Conservation (phyloP, 2,329 filamentous ascomycete species). For the Diaporthe humulicola region DNA sequence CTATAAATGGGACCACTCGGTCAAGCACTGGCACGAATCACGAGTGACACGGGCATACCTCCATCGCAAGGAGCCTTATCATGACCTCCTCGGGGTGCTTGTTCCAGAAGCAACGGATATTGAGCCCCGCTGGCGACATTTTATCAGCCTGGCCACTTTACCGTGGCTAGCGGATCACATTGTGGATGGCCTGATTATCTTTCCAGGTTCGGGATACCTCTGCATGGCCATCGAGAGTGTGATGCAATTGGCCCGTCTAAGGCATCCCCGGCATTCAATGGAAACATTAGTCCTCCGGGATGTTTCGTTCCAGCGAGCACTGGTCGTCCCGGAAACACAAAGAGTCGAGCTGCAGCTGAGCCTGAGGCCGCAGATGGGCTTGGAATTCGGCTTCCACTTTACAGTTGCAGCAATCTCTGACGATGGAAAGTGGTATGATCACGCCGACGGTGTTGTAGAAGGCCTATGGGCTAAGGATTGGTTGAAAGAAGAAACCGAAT, state of each 20-base stretch:
- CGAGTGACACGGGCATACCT: constrained; percentile 50
- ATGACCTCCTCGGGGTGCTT: constrained; percentile 43
- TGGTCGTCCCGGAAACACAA: constrained; percentile 23
- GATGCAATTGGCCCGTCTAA: not conserved
- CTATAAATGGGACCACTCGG: constrained; percentile 15
- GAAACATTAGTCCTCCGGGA: not conserved
- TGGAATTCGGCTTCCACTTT: not conserved
- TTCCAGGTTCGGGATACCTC: constrained; percentile 49
- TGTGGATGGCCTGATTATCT: not conserved
- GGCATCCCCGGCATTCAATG: not conserved
- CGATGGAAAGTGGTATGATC: constrained; percentile 7
- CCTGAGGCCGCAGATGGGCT: not conserved
- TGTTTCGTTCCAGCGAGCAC: not conserved
- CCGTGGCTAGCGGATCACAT: constrained; percentile 37
- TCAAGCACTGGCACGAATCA: not conserved
- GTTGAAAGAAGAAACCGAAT: not conserved
- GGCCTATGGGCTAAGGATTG: not conserved
- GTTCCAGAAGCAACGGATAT: not conserved
- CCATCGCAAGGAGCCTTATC: constrained; percentile 46
- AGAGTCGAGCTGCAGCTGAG: constrained; percentile 18
- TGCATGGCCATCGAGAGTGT: constrained; percentile 52
- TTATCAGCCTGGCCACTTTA: not conserved
- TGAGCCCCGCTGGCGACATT: constrained; percentile 20
- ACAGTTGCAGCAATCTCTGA: not conserved
- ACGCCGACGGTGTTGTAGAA: not conserved